Conservation (phyloP, 768 basidiomycete genomes). For the Pisolithus sp. region DNA sequence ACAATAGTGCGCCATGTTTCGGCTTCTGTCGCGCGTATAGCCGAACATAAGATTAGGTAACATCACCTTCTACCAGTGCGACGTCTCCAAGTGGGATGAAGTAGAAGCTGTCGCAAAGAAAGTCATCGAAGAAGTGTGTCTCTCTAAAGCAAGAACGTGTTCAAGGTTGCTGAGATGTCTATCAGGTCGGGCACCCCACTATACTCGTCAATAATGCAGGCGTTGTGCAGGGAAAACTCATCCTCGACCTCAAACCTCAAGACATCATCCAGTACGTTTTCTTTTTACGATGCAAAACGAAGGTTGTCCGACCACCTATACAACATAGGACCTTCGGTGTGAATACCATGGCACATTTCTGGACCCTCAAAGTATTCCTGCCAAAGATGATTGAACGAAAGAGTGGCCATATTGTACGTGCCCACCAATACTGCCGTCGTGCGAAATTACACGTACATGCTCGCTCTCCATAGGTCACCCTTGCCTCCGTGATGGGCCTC, state of each 20-base stretch:
- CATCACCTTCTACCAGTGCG: slow-evolving; percentile 82
- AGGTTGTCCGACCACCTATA: not conserved
- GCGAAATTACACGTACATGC: slow-evolving; percentile 8
- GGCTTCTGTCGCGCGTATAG: not conserved
- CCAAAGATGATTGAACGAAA: slow-evolving; percentile 77
- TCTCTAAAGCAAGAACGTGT: not conserved
- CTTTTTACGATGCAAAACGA: not conserved
- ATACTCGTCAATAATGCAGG: slow-evolving; percentile 94
- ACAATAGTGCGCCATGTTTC: slow-evolving; percentile 52
- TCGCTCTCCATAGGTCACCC: slow-evolving; percentile 49
- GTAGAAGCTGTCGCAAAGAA: slow-evolving; percentile 69
- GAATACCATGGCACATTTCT: slow-evolving; percentile 86
- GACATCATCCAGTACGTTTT: slow-evolving; percentile 70
- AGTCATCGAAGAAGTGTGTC: slow-evolving; percentile 69
- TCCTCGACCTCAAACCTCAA: slow-evolving; percentile 70
- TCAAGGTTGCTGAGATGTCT: slow-evolving; percentile 1
- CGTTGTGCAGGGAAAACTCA: slow-evolving; percentile 80
- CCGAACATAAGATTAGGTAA: slow-evolving; percentile 45
- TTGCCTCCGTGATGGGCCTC: slow-evolving; percentile 71
- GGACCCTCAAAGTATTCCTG: slow-evolving; percentile 88
- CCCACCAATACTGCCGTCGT: not conserved
- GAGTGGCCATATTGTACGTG: slow-evolving; percentile 75
- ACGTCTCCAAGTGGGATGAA: slow-evolving; percentile 84
- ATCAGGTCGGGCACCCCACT: slow-evolving; percentile 80
- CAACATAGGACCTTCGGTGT: slow-evolving; percentile 74